phyloP scores from a whole-genome alignment of 257 asterid genomes.

The Nemophila menziesii region DNA sequence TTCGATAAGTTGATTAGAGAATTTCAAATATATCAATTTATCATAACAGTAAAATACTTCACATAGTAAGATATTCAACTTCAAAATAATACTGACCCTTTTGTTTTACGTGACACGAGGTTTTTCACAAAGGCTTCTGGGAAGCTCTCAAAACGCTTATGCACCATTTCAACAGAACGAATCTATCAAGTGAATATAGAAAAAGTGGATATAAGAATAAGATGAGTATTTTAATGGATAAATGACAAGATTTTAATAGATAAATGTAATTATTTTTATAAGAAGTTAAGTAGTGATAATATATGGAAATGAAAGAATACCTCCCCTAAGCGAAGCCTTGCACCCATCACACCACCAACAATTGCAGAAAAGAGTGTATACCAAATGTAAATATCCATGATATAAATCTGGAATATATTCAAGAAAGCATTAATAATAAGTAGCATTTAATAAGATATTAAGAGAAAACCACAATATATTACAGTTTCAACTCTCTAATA shows the following conservation, averaged over 20 bases:
- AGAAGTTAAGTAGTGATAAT: no score
- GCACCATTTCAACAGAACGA: slow-evolving; percentile 95
- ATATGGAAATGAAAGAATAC: slow-evolving; percentile 17
- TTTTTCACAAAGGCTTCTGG: slow-evolving; percentile 86
- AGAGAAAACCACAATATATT: not conserved
- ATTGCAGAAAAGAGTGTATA: slow-evolving; percentile 83
- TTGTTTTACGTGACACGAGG: slow-evolving; percentile 57
- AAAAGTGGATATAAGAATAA: not conserved
- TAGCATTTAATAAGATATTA: not conserved
- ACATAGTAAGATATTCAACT: not conserved
- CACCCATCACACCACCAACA: slow-evolving; percentile 97
- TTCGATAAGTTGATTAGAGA: slow-evolving; percentile 3
- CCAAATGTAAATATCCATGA: slow-evolving; percentile 97
- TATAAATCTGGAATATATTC: slow-evolving; percentile 47
- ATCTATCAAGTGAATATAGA: slow-evolving; percentile 34
- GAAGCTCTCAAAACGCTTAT: slow-evolving; percentile 92
- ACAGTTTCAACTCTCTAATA: not conserved
- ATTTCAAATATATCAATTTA: not conserved
- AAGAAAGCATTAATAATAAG: not conserved
- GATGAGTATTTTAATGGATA: not conserved
- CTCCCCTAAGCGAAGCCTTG: slow-evolving; percentile 93
- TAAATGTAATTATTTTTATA: not conserved
- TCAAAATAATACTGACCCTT: slow-evolving; percentile 33
- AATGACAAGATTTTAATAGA: slow-evolving; percentile 3
- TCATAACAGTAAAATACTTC: not conserved